These are phyloP conservation scores for Cladosporium colombiae DNA, from an alignment of 2,329 filamentous ascomycete species.

Conservation along the genomic window DNA sequence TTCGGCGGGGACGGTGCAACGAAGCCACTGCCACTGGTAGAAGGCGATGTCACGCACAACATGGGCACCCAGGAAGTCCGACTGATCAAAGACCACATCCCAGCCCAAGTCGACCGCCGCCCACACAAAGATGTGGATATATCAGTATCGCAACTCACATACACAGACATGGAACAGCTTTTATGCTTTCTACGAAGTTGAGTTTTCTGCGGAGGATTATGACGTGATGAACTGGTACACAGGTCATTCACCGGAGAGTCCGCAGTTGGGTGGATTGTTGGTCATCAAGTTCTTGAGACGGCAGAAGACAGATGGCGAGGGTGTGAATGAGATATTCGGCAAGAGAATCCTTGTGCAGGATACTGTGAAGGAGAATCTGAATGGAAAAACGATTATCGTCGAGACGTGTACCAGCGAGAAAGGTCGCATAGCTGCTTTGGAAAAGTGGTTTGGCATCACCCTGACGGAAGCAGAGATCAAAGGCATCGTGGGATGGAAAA, in stretches of 20 bases:
- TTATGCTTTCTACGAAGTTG: conserved; percentile 66
- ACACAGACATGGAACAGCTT: conserved; percentile 58
- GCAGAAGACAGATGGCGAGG: conserved; percentile 17
- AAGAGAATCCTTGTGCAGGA: conserved; percentile 46
- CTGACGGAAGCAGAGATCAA: conserved; percentile 41
- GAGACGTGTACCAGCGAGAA: conserved; percentile 45
- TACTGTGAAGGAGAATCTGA: conserved; percentile 47
- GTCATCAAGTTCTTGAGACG: conserved; percentile 51
- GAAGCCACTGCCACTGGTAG: conserved; percentile 58
- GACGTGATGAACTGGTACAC: conserved; percentile 60
- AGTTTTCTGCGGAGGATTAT: conserved; percentile 64
- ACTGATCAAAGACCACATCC: conserved; percentile 26
- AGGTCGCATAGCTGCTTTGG: conserved; percentile 45
- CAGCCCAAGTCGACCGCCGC: conserved; percentile 27
- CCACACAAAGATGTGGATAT: conserved; percentile 47
- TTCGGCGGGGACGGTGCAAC: conserved; percentile 66
- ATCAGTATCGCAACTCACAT: conserved; percentile 39
- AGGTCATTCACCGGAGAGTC: conserved; percentile 48
- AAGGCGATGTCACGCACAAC: conserved; percentile 43
- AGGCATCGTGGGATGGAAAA: conserved; percentile 36
- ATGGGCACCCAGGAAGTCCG: conserved; percentile 30
- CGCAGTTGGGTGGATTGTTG: conserved; percentile 57
- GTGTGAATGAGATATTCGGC: conserved; percentile 37
- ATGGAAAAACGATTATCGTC: conserved; percentile 47
- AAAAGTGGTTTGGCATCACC: conserved; percentile 47